phyloP scores from a whole-genome alignment of 2,329 filamentous ascomycete species.

The Trichoderma sp. region DNA sequence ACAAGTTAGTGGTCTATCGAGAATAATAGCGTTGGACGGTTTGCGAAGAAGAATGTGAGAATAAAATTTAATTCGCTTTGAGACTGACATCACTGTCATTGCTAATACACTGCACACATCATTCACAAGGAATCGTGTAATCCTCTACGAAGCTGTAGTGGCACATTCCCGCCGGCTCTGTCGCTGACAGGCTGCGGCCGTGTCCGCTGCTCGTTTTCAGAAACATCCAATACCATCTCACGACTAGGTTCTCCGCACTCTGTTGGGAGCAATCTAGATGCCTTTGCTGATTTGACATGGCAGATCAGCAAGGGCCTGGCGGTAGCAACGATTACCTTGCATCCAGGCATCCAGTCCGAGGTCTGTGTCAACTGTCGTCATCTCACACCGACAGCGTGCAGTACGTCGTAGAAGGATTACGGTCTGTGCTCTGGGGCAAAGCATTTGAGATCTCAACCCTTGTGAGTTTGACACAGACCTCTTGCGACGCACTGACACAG shows the following conservation, averaged over 20 bases:
- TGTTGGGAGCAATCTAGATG: neutral
- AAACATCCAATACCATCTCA: neutral
- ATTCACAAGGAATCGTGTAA: too few species aligned
- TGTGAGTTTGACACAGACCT: neutral
- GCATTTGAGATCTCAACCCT: neutral
- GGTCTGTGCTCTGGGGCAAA: neutral
- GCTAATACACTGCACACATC: too few species aligned
- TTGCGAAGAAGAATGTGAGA: neutral
- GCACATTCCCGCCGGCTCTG: too few species aligned
- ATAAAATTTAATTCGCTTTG: neutral
- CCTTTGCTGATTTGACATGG: neutral
- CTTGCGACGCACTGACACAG: neutral
- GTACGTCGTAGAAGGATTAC: neutral
- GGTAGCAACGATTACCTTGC: neutral
- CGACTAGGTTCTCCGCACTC: neutral
- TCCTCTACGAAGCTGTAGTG: neutral
- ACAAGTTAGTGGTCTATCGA: too few species aligned
- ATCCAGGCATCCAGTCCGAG: neutral
- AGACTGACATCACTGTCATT: neutral
- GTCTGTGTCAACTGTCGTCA: neutral
- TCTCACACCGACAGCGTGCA: neutral
- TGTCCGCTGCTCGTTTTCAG: neutral
- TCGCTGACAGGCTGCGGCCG: too few species aligned
- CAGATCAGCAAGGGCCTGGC: neutral
- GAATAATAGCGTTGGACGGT: neutral